Evolutionary conservation across 176 grass and related monocot genomes (phyloP).

Genomic region (Neostapfia colusana): DNA sequence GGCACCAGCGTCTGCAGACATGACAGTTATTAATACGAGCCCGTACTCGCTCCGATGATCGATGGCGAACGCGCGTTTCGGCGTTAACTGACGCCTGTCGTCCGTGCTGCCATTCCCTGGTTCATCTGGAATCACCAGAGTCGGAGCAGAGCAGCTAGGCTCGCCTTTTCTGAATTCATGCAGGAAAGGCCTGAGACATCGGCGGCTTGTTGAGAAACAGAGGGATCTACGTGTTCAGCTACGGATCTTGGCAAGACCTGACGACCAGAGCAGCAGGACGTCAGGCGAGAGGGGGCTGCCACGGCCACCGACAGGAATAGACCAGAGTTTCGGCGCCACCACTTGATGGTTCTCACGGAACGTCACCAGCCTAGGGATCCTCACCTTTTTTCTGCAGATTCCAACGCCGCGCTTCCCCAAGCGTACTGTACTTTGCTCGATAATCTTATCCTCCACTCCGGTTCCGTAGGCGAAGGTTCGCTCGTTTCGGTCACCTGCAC

Average conservation of each 20-base stretch:
- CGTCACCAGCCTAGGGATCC: slow-evolving; percentile 48
- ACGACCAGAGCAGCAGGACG: background rate
- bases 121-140: background rate
- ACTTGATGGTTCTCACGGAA: slow-evolving; percentile 25
- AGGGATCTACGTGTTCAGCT: too few species aligned
- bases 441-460: background rate
- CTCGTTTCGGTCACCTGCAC: background rate
- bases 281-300: background rate
- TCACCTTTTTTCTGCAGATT: slow-evolving; percentile 33
- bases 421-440: background rate
- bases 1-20: background rate
- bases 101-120: slow-evolving; percentile 5
- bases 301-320: background rate
- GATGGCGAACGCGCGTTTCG: background rate
- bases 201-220: too few species aligned
- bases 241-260: slow-evolving; percentile 1
- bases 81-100: background rate
- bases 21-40: too few species aligned
- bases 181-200: background rate
- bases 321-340: too few species aligned
- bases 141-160: background rate
- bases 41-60: too few species aligned
- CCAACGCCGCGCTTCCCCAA: slow-evolving; percentile 12
- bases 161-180: background rate
- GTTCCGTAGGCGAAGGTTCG: background rate